Conservation (phyloP, 768 basidiomycete genomes). For the Pleurotus cornucopiae region DNA sequence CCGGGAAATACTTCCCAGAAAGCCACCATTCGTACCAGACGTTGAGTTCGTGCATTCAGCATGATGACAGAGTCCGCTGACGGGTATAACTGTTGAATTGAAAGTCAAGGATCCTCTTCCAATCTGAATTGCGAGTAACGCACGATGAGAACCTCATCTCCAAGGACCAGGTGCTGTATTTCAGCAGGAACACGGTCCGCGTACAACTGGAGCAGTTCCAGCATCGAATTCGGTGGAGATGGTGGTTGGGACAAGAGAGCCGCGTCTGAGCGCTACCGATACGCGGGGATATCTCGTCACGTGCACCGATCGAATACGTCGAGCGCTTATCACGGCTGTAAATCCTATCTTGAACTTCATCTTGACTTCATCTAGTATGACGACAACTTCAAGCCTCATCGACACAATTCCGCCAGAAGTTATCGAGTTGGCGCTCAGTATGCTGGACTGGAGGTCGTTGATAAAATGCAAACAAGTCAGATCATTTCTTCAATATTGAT, state of each 20-base stretch:
- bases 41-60: conserved; percentile 64
- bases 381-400: no score
- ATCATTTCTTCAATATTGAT: background rate
- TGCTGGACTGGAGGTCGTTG: conserved; percentile 16
- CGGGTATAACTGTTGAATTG: conserved; percentile 54
- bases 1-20: conserved; percentile 82
- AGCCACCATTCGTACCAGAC: conserved; percentile 64
- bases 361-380: no score
- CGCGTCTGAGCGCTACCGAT: conserved; percentile 3
- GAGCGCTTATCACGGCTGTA: no score
- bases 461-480: conserved; percentile 24
- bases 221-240: conserved; percentile 25
- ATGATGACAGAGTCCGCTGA: conserved; percentile 69
- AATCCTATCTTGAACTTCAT: no score
- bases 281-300: no score
- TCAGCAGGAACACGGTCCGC: conserved; percentile 48
- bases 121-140: conserved; percentile 20
- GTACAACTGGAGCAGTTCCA: conserved; percentile 34
- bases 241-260: background rate
- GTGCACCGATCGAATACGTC: no score
- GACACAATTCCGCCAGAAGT: conserved; percentile 15
- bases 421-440: conserved; percentile 10
- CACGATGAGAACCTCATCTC: conserved; percentile 56
- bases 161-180: conserved; percentile 55
- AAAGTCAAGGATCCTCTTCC: background rate